Evolutionary conservation across 441 rosid species (phyloP), one percentile per base, ranked within the genome.

Genomic region (Gossypium gossypioides): DNA sequence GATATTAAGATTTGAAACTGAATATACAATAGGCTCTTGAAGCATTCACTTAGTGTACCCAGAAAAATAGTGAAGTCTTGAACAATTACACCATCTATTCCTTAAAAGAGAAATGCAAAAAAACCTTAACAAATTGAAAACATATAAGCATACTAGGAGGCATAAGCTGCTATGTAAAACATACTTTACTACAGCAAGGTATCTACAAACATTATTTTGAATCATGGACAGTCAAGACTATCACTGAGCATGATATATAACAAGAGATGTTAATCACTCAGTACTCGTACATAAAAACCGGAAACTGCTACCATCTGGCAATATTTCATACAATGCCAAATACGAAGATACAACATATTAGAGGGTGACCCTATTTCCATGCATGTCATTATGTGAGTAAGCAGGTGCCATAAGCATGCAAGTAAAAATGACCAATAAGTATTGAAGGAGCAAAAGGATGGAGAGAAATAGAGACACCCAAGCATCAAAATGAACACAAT

Each of bases 161-260:
- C 12, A 67, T 16, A 51, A 51, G 42, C 24, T 46, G 21, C 72
- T 2, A 67, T 18, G 54, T 3, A 29, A 16, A 51, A 51, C 66
- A 60, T 13, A 58, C 18, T 46, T 74, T 19, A 44, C 5, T 59
- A 24, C 24, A 22, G 51, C 13, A 18, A 9, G 3, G 25, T 25
- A 55, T 42, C 24, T 40, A 64, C 59, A 68, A 48, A 68, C 27
- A 58, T 58, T 29, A 51, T 72, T 65, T 65, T 63, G 64, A 52
- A 56, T 72, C 74, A 58, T 22, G 42, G 52, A 66, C 37, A 62
- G 68, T 62, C 21, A 72, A 46, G 63, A 70, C 55, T 24, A 75
- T 29, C 55, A 79, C 25, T 55, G 68, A 70, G 19, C 72, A 75
- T 21, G 66, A 18, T 8, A 61, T 16, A 64, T 64, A 15, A 61